Evolutionary conservation across 2,329 filamentous ascomycete genomes (phyloP).

Genomic region (Erysiphe pulchra): DNA sequence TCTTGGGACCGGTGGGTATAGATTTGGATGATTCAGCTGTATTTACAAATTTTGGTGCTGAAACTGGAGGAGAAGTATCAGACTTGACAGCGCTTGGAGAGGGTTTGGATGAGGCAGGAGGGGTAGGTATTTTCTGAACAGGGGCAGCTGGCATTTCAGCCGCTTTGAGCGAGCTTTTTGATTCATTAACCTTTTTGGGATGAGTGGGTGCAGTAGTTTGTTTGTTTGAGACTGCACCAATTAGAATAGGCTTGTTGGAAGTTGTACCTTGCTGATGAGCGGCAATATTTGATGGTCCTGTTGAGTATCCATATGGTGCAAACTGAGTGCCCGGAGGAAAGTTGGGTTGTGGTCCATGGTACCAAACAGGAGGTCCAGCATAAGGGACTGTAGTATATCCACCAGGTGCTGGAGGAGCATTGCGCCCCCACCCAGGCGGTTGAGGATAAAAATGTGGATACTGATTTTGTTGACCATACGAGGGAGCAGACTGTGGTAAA

Average conservation of each 20-base stretch:
- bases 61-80: slow-evolving; percentile 15
- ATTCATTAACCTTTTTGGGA: slow-evolving; percentile 20
- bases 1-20: slow-evolving; percentile 15
- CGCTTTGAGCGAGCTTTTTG: slow-evolving; percentile 24
- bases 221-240: slow-evolving; percentile 19
- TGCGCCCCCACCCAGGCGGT: slow-evolving; percentile 25
- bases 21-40: slow-evolving; percentile 2
- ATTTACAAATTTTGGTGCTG: slow-evolving; percentile 3
- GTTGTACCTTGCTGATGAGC: slow-evolving; percentile 14
- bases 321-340: slow-evolving; percentile 37
- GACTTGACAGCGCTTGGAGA: slow-evolving; percentile 26
- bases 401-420: slow-evolving; percentile 30
- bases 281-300: slow-evolving; percentile 41
- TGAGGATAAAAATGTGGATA: slow-evolving; percentile 14
- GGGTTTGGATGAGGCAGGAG: slow-evolving; percentile 43
- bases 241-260: slow-evolving; percentile 21
- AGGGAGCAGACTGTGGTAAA: slow-evolving; percentile 5
- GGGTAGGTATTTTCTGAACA: slow-evolving; percentile 26
- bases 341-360: slow-evolving; percentile 45
- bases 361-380: slow-evolving; percentile 55
- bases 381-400: slow-evolving; percentile 55
- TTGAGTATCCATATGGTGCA: slow-evolving; percentile 20
- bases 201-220: slow-evolving; percentile 19
- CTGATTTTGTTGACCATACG: slow-evolving; percentile 19
- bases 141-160: slow-evolving; percentile 13